These are phyloP conservation scores for Cymbidium sinense DNA, from an alignment of 106 monocot genomes.

Conservation along the genomic window DNA sequence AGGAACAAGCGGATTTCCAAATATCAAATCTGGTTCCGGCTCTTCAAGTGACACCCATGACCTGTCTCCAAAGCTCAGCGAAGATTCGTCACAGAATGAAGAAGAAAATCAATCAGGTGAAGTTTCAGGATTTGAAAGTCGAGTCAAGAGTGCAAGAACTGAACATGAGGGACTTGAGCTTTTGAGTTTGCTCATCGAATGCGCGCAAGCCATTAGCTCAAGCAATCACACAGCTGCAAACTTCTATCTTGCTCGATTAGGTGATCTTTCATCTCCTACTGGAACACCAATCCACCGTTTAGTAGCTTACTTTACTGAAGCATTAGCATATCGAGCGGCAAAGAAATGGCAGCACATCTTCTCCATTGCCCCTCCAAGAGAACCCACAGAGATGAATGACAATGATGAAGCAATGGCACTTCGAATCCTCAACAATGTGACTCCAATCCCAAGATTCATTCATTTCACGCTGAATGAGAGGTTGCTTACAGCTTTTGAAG, in stretches of 20 bases:
- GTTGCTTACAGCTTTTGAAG: slow-evolving; percentile 48
- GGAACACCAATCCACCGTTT: slow-evolving; percentile 54
- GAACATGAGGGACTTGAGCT: slow-evolving; percentile 5
- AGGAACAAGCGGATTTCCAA: neutral
- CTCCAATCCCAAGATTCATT: slow-evolving; percentile 62
- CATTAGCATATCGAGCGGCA: slow-evolving; percentile 32
- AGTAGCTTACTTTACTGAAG: slow-evolving; percentile 69
- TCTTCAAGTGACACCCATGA: slow-evolving; percentile 1
- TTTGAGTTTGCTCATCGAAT: neutral
- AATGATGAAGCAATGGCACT: slow-evolving; percentile 36
- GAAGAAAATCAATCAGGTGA: neutral
- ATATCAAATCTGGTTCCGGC: neutral
- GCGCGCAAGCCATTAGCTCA: neutral
- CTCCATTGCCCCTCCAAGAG: slow-evolving; percentile 29
- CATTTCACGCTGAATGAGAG: slow-evolving; percentile 84
- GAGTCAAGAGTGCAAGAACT: neutral
- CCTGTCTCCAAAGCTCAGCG: neutral
- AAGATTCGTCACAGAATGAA: neutral
- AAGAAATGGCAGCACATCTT: slow-evolving; percentile 64
- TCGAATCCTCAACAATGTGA: slow-evolving; percentile 44
- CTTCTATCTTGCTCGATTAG: slow-evolving; percentile 53
- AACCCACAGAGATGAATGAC: slow-evolving; percentile 13
- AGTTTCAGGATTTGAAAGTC: neutral
- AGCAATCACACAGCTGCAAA: slow-evolving; percentile 31
- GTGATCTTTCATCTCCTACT: slow-evolving; percentile 41